Evolutionary conservation across 768 basidiomycete species (phyloP), one percentile per base, ranked within the genome.

Genomic region (Lepiota venenata): DNA sequence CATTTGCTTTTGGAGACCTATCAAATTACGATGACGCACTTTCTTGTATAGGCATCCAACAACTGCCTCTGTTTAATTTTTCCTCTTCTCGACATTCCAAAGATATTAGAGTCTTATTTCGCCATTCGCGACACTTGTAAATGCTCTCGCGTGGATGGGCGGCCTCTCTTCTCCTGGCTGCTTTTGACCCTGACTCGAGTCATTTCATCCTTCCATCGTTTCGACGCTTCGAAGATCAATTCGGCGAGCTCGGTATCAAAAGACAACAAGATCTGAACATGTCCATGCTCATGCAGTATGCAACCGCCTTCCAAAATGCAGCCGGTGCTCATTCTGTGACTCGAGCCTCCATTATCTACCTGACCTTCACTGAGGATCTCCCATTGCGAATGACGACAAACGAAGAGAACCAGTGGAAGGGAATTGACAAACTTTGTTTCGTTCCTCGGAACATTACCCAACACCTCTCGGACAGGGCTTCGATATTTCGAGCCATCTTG

Each of bases 381-480:
- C 72, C 77, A 0, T 50, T 74, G 52, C 60, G 54, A 1, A 58
- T 71, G 25, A 29, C 32, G 4, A 29, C 47, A 1, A 48, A 59
- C 11, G 50, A 59, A 11, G 42, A 47, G 8, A 15, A 60, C 22
- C 54, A 40, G 2, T 78, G 75, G 74, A 43, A 40, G 2, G 44
- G 59, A 14, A 46, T 78, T 12, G 71, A 75, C 46, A 37, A 60
- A 9, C 47, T 74, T 7, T 54, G 64, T 1, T 81, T 81, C 56
- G 69, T 80, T 39, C 78, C 78, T 3, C 65, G 75, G 1, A 46
- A 62, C n/a, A 54, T 55, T 53, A 37, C 53, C 6, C 57, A 15
- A 55, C 55, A 12, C 56, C 66, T 14, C 60, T 5, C 49, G 59
- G 16, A 37, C 44, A 36, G 37, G 51, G 27, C 41, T 22, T 22